Evolutionary conservation across 768 basidiomycete genomes (phyloP).

Genomic region (Suillus tomentosus): DNA sequence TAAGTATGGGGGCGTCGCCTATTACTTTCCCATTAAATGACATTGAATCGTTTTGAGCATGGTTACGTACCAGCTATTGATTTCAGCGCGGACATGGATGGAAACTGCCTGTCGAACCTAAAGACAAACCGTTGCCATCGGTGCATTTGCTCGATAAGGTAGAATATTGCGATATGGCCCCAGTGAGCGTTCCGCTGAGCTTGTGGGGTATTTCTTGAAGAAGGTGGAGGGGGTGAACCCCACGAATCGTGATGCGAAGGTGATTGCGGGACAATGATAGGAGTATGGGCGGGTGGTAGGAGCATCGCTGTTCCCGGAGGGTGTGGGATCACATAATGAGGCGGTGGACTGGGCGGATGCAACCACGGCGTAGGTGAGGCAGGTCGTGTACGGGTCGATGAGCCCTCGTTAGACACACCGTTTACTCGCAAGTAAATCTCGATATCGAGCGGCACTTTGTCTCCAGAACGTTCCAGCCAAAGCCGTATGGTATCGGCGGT

Average conservation of each 20-base stretch:
- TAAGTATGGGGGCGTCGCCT: slow-evolving; percentile 74
- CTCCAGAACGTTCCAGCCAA: slow-evolving; percentile 81
- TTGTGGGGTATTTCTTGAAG: slow-evolving; percentile 31
- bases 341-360: slow-evolving; percentile 31
- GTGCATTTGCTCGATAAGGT: slow-evolving; percentile 78
- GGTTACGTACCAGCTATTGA: slow-evolving; percentile 61
- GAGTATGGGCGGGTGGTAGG: slow-evolving; percentile 40
- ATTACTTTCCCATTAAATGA: slow-evolving; percentile 14
- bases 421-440: slow-evolving; percentile 72
- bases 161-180: slow-evolving; percentile 81
- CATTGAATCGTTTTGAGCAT: neutral
- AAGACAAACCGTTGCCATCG: slow-evolving; percentile 84
- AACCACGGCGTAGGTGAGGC: slow-evolving; percentile 36
- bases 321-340: slow-evolving; percentile 41
- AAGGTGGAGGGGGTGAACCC: slow-evolving; percentile 35
- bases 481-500: slow-evolving; percentile 80
- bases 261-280: slow-evolving; percentile 50
- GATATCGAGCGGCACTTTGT: slow-evolving; percentile 71
- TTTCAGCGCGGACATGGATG: slow-evolving; percentile 72
- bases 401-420: slow-evolving; percentile 25
- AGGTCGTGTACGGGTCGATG: slow-evolving; percentile 26
- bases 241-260: slow-evolving; percentile 43
- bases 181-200: slow-evolving; percentile 62
- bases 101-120: slow-evolving; percentile 74
- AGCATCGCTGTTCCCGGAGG: slow-evolving; percentile 32